Evolutionary conservation across 495 filamentous ascomycete genomes (phyloP).

Genomic region (Halenospora varia): DNA sequence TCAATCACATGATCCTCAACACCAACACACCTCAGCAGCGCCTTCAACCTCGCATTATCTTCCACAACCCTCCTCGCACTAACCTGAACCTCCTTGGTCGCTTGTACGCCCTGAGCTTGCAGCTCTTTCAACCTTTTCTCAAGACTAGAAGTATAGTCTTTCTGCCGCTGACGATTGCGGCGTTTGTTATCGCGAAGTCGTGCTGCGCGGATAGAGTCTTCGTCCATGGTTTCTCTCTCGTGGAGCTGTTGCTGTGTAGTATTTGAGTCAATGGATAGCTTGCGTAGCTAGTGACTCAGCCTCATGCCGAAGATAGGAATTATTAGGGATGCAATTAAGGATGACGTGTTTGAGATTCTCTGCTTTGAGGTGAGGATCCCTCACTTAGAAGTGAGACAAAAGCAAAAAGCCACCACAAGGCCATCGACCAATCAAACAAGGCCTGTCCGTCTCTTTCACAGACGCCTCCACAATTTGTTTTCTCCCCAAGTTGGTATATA

Average conservation of each 20-base stretch:
- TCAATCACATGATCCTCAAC: constrained; percentile 33
- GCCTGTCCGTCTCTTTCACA: constrained; percentile 1
- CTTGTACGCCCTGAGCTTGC: constrained; percentile 43
- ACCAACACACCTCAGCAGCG: constrained; percentile 33
- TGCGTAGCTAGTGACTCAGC: too few species aligned
- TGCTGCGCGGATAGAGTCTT: background rate
- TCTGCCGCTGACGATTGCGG: constrained; percentile 56
- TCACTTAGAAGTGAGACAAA: background rate
- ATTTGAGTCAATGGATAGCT: background rate
- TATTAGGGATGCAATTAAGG: too few species aligned
- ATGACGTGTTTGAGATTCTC: too few species aligned
- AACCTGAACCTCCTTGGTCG: constrained; percentile 47
- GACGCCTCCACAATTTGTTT: background rate
- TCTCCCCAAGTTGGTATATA: background rate
- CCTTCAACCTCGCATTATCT: constrained; percentile 44
- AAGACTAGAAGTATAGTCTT: constrained; percentile 58
- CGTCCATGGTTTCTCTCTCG: background rate
- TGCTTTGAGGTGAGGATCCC: too few species aligned
- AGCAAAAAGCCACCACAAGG: background rate
- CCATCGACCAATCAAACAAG: background rate
- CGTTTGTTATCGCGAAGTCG: constrained; percentile 59
- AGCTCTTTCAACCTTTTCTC: constrained; percentile 46
- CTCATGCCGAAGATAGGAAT: too few species aligned
- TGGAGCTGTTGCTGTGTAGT: background rate
- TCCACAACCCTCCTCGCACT: constrained; percentile 44